Evolutionary conservation across 2,329 filamentous ascomycete species (phyloP).

Genomic region (Fusarium burgessii): DNA sequence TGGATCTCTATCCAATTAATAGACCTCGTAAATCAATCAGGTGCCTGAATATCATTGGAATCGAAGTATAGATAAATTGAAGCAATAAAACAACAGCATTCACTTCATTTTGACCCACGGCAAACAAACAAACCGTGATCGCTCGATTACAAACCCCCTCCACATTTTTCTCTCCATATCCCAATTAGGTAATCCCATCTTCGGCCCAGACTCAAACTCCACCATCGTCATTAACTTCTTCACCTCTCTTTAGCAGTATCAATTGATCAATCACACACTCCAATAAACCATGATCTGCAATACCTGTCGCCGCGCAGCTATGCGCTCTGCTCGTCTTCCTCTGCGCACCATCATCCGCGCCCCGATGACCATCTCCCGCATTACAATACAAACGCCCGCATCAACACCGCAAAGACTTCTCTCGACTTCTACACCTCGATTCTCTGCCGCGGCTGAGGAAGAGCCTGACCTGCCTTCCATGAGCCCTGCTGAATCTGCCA

Average conservation of each 20-base stretch:
- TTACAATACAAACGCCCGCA: conserved; percentile 10
- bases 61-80: background rate
- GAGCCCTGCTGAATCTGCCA: conserved; percentile 66
- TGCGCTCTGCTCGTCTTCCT: conserved; percentile 35
- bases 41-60: background rate
- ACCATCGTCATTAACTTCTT: conserved; percentile 9
- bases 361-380: conserved; percentile 11
- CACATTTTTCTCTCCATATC: conserved; percentile 29
- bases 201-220: conserved; percentile 18
- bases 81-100: background rate
- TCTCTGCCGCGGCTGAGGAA: conserved; percentile 24
- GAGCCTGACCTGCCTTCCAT: conserved; percentile 47
- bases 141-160: conserved; percentile 43
- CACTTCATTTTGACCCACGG: background rate
- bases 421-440: conserved; percentile 15
- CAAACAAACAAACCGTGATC: conserved; percentile 22
- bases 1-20: background rate
- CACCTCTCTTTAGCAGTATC: background rate
- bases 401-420: conserved; percentile 20
- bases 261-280: conserved; percentile 16
- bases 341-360: conserved; percentile 26
- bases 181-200: conserved; percentile 26
- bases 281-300: conserved; percentile 41
- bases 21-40: background rate
- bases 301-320: conserved; percentile 43